Percentiles rank a stretch among this genome's conserved stretches.
These are phyloP conservation scores for Monilinia fructicola DNA, from an alignment of 2,329 filamentous ascomycete species.

Conservation along the genomic window DNA sequence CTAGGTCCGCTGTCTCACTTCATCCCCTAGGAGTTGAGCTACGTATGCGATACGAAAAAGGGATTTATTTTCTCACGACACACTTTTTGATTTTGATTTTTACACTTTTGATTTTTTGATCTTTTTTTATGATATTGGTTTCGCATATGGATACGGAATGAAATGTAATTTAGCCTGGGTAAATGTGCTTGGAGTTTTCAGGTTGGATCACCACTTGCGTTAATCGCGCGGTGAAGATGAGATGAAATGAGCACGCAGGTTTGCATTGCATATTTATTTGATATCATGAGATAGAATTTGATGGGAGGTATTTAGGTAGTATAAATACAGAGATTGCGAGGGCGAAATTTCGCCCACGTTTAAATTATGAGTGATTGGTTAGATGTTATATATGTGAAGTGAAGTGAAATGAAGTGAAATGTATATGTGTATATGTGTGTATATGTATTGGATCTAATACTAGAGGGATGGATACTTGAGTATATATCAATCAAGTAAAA, in stretches of 20 bases:
- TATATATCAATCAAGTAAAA: too few relatives aligned
- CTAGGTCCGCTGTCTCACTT: conserved; percentile 7
- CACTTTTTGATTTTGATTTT: not conserved
- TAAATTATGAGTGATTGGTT: not conserved
- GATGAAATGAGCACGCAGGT: conserved; percentile 21
- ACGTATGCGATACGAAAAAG: not conserved
- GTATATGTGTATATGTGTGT: too few relatives aligned
- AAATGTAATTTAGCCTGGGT: conserved; percentile 20
- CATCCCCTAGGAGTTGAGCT: not conserved
- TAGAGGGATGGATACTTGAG: too few relatives aligned
- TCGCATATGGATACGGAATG: conserved; percentile 19
- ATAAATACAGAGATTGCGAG: conserved; percentile 3
- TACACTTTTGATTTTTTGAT: not conserved
- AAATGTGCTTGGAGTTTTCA: conserved; percentile 21
- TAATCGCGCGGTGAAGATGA: conserved; percentile 22
- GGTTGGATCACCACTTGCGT: conserved; percentile 21
- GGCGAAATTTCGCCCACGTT: not conserved
- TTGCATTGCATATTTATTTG: conserved; percentile 16
- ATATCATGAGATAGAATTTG: not conserved
- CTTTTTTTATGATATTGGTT: not conserved
- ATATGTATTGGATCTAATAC: too few relatives aligned
- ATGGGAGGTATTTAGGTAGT: not conserved
- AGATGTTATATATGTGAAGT: too few relatives aligned
- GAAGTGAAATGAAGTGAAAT: too few relatives aligned
- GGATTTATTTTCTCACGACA: conserved; percentile 4